Evolutionary conservation across 169 alveolate genomes (phyloP), one percentile per base, ranked within the genome.

Genomic region (Amoebophrya sp.): DNA sequence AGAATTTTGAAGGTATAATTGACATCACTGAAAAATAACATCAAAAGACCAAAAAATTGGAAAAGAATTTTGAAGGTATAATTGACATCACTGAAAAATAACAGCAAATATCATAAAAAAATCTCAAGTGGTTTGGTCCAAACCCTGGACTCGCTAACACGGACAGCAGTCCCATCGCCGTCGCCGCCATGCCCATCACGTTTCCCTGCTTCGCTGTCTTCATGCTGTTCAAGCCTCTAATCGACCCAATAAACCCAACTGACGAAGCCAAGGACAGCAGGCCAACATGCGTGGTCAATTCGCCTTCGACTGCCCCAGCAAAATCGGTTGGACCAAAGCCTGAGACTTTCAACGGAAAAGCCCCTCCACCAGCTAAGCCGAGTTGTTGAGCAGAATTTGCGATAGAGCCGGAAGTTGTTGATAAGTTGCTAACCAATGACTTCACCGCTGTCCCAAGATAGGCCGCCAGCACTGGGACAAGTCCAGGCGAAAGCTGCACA

Each of bases 141-240:
- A 94, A 94, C 1, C 96, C 96, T 26, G 94, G 94, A 29, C 91
- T 92, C 65, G 93, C 76, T 92, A 94, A 92, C 90, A 94, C 93
- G 36, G 94, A 93, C 39, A 94, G 92, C 40, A 94, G 83, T 10
- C 95, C 96, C 40, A 94, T 89, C 14, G 93, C 94, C 90, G 94
- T 94, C 78, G 95, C 96, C 23, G 90, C 95, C 93, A 93, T 93
- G 41, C 96, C 96, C 91, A 94, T 93, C 47, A 92, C 90, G 93
- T 95, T 95, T 26, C 96, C 96, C 78, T 94, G 94, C 91, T 91
- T 90, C 54, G 96, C 95, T 10, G 96, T 95, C 55, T 93, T 89
- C 65, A 94, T 94, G 10, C 94, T 93, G 93, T 94, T 93, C 93
- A 95, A 90, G 41, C 96, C 96, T 39, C 94, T 40, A 55, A 95